Percentiles rank a stretch among this genome's conserved stretches.
These are phyloP conservation scores for Diaporthe humulicola DNA, from an alignment of 2,329 filamentous ascomycete species.

Conservation along the genomic window DNA sequence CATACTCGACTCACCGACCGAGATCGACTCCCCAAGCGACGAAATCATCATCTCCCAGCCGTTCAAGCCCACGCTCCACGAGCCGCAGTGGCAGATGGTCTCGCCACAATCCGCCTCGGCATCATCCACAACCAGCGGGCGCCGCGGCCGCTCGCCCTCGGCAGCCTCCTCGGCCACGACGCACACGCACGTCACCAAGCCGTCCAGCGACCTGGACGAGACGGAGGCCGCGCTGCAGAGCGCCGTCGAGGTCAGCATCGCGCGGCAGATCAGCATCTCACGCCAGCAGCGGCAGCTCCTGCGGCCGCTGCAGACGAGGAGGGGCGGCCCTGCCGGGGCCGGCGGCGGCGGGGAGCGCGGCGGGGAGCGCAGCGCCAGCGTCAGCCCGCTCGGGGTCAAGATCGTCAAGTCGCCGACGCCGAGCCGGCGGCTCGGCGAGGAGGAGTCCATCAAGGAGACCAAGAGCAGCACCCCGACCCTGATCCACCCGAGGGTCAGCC, in stretches of 20 bases:
- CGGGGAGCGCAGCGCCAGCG: constrained; percentile 29
- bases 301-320: constrained; percentile 61
- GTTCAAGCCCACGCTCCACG: constrained; percentile 53
- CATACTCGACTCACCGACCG: constrained; percentile 58
- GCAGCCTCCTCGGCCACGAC: constrained; percentile 41
- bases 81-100: constrained; percentile 64
- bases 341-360: constrained; percentile 14
- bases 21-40: constrained; percentile 42
- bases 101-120: constrained; percentile 54
- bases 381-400: constrained; percentile 39
- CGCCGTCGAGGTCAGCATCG: constrained; percentile 76
- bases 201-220: constrained; percentile 54
- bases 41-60: constrained; percentile 48
- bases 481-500: constrained; percentile 53
- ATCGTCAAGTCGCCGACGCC: constrained; percentile 41
- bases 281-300: constrained; percentile 72
- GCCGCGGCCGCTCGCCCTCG: constrained; percentile 41
- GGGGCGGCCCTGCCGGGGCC: too few species aligned
- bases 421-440: constrained; percentile 44
- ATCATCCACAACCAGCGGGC: constrained; percentile 47
- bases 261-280: constrained; percentile 76
- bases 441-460: constrained; percentile 54
- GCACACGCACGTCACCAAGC: constrained; percentile 50
- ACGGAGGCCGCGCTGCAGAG: constrained; percentile 60
- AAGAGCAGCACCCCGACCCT: constrained; percentile 61